phyloP scores from a whole-genome alignment of 2,329 filamentous ascomycete species.

The Fusarium fujikuroi region DNA sequence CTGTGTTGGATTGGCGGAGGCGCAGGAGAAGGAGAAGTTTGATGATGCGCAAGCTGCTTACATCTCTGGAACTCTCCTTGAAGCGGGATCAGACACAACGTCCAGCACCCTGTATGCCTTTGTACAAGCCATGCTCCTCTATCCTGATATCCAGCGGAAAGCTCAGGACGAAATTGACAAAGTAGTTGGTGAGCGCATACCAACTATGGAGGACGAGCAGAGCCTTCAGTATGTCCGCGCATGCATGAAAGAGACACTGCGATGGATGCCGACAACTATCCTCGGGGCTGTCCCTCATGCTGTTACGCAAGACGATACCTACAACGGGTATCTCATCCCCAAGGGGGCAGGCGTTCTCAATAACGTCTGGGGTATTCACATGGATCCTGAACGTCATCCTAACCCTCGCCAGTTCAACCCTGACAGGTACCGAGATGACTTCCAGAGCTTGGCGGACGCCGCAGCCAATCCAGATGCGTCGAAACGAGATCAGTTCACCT shows the following conservation, averaged over 20 bases:
- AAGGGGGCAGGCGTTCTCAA: slow-evolving; percentile 42
- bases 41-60: slow-evolving; percentile 17
- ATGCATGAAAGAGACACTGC: slow-evolving; percentile 48
- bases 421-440: slow-evolving; percentile 41
- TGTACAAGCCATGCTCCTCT: slow-evolving; percentile 59
- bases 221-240: slow-evolving; percentile 56
- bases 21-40: slow-evolving; percentile 5
- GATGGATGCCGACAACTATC: slow-evolving; percentile 48
- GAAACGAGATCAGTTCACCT: slow-evolving; percentile 29
- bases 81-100: slow-evolving; percentile 49
- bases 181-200: slow-evolving; percentile 56
- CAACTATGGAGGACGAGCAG: slow-evolving; percentile 54
- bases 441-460: slow-evolving; percentile 13
- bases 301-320: slow-evolving; percentile 45
- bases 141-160: slow-evolving; percentile 54
- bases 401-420: slow-evolving; percentile 50
- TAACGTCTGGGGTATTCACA: slow-evolving; percentile 55
- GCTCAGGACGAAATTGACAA: slow-evolving; percentile 57
- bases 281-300: slow-evolving; percentile 51
- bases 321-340: slow-evolving; percentile 43
- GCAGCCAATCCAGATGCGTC: slow-evolving; percentile 7
- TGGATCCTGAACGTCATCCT: slow-evolving; percentile 74
- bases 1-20: not conserved
- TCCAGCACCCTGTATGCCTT: slow-evolving; percentile 47
- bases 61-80: slow-evolving; percentile 31